A percentile compares a stretch with the other conserved stretches of the same genome.
phyloP scores from a whole-genome alignment of 2,329 filamentous ascomycete genomes.

The Diaporthe sp. region DNA sequence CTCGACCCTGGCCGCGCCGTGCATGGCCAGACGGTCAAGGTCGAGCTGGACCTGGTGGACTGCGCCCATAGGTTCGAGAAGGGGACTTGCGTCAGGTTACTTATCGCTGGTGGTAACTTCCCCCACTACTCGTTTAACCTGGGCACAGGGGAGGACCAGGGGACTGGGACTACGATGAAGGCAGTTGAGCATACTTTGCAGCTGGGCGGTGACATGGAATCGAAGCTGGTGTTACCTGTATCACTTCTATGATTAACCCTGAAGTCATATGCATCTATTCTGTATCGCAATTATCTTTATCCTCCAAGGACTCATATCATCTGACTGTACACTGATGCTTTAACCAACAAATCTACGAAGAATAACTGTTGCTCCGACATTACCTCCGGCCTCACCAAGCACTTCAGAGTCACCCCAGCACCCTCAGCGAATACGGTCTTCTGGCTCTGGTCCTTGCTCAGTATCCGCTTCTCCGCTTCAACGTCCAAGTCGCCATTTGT shows the following conservation, averaged over 20 bases:
- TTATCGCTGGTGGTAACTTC: conserved; percentile 45
- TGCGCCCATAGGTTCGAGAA: conserved; percentile 44
- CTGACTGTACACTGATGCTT: background rate
- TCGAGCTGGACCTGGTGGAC: conserved; percentile 41
- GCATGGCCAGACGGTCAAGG: background rate
- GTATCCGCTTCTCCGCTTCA: background rate
- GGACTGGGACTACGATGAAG: conserved; percentile 37
- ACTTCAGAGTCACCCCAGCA: background rate
- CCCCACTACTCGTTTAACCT: conserved; percentile 42
- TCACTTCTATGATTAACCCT: background rate
- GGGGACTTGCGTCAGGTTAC: conserved; percentile 43
- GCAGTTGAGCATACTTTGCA: conserved; percentile 40
- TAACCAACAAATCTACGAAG: conserved; percentile 2
- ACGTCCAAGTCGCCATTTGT: background rate
- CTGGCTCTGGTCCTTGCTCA: conserved; percentile 14
- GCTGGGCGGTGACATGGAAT: conserved; percentile 1
- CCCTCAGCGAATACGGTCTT: conserved; percentile 13
- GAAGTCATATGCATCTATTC: too few relatives aligned
- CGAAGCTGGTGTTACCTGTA: conserved; percentile 34
- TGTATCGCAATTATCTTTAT: background rate
- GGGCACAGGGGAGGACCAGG: conserved; percentile 43
- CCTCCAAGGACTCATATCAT: background rate
- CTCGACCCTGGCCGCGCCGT: conserved; percentile 39
- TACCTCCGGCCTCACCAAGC: background rate
- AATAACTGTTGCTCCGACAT: conserved; percentile 20